Evolutionary conservation across 306 rosid genomes (phyloP), one percentile per base, ranked within the genome.

Genomic region (Medicago arabica): DNA sequence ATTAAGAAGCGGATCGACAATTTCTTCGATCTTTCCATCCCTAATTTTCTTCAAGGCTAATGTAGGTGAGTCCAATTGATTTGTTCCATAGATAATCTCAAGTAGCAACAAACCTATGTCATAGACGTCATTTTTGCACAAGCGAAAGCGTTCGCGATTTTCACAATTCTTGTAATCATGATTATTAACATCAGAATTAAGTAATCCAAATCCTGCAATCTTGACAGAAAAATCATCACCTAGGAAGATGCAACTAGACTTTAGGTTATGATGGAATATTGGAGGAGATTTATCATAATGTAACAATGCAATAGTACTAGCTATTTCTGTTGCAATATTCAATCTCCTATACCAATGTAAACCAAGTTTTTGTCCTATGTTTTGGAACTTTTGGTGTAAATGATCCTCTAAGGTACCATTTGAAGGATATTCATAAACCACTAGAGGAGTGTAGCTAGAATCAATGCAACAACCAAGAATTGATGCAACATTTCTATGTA

Each of bases 401-500:
- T 92, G 92, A 38, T 95, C 92, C 75, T 92, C 87, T 17, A 95
- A 67, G 8, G 96, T 95, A 34, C 92, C 97, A 17, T 92, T 90
- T 25, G 84, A 80, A 12, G 97, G 97, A 73, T 89, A 81, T 47
- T 92, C 96, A 36, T 95, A 92, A 43, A 95, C 90, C 12, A 90
- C 87, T 9, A 92, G 62, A 53, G 93, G 89, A 76, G 86, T 64
- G 73, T 72, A 80, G 55, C 88, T 86, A 74, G 85, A 77, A 12
- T 86, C 96, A 49, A 88, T 81, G 59, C 99, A 95, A 79, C 96
- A 95, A 7, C 99, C 99, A 38, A 95, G 84, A 57, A 92, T 72
- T 14, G 69, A 78, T 0, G 96, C 93, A 18, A 92, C 69, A 19
- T 90, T 87, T 69, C 79, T 72, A 80, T 92, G 96, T 25, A 81